Percentiles rank a stretch among this genome's conserved stretches.
Conservation (phyloP, 768 basidiomycete genomes). For the Flagelloscypha sp. region DNA sequence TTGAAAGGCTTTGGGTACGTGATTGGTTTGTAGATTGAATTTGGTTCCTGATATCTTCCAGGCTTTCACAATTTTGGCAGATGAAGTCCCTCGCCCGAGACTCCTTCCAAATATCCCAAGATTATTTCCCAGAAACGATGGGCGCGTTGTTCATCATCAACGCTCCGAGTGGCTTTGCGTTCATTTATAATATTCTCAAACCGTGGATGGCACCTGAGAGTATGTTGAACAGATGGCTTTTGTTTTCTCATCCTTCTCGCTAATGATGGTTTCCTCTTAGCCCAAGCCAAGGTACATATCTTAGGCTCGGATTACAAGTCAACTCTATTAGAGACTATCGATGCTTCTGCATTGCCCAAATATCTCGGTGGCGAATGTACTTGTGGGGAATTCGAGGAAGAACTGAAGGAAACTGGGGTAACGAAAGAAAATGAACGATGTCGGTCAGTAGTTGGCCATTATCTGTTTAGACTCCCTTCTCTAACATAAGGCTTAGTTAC, state of each 20-base stretch:
- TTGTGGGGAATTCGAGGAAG: too few species aligned
- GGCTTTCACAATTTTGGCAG: conserved; percentile 67
- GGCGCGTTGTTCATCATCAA: conserved; percentile 65
- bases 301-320: conserved; percentile 53
- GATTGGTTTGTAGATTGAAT: not conserved
- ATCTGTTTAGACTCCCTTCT: too few species aligned
- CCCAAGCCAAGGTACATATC: conserved; percentile 58
- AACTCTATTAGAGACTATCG: conserved; percentile 49
- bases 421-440: too few species aligned
- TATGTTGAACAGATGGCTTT: too few species aligned
- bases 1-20: conserved; percentile 62
- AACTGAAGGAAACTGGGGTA: too few species aligned
- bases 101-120: conserved; percentile 70
- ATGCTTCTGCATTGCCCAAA: conserved; percentile 54
- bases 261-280: too few species aligned
- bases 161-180: conserved; percentile 63
- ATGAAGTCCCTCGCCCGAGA: conserved; percentile 54
- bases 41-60: conserved; percentile 20
- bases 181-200: conserved; percentile 62
- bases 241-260: too few species aligned
- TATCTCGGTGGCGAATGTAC: conserved; percentile 59
- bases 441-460: conserved; percentile 52
- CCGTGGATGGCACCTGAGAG: conserved; percentile 72
- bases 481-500: too few species aligned
- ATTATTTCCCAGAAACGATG: conserved; percentile 80